Evolutionary conservation across 257 asterid species (phyloP), one percentile per base, ranked within the genome.

Genomic region (Scutellaria barbata): DNA sequence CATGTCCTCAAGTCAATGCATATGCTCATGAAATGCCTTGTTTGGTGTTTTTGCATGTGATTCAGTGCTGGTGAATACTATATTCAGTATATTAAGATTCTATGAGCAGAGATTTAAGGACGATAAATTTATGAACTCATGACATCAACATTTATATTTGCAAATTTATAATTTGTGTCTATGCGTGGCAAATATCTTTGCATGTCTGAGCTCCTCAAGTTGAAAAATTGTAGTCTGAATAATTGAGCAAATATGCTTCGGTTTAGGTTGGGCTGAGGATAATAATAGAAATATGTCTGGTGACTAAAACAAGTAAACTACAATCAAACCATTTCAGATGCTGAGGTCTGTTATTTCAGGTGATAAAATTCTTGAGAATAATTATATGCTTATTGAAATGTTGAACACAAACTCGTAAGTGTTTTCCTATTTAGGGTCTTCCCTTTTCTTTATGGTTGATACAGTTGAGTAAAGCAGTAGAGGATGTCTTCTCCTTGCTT

Each of bases 281-380:
- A 43, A 40, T 18, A 14, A 33, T 43, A 22, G 53, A 10, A n/a
- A 45, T 58, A 5, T 40, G 35, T 65, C 16, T 48, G 55, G 59
- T 64, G 35, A 20, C 64, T 46, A 10, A 12, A n/a, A 65, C 41
- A 55, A 54, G 68, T 33, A 22, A 43, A 65, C 45, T 7, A 56
- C 10, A 37, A 43, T 67, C 62, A 60, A 60, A 61, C 20, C 22
- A 55, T 18, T n/a, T 25, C 41, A 64, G 43, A 45, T 71, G 51
- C 50, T 57, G 14, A 13, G 17, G 10, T 47, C 33, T 55, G 61
- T n/a, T 17, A 30, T 56, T 56, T n/a, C 58, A 22, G 33, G 69
- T n/a, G 11, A 10, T 52, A 51, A 16, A 73, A 25, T 66, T 30
- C 66, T 41, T 25, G 68, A 63, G 48, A 63, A 45, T 35, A 18